Base-by-base conservation (phyloP, 768 basidiomycete species). In the Omphalotus guepiniiformis region DNA sequence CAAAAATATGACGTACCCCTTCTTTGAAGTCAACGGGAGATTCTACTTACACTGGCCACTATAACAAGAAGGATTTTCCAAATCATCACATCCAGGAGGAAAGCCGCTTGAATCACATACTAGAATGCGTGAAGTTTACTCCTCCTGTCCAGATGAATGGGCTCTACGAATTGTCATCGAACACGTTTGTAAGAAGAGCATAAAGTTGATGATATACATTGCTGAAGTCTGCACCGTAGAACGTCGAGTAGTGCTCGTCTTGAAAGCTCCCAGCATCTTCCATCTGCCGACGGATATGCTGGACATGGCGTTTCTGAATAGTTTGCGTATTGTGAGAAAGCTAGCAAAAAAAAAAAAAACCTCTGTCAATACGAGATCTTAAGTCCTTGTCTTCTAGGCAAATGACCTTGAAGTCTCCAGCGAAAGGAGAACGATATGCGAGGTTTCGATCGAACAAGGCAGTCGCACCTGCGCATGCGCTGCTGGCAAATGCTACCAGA, bases 201-300 rank as follows among this genome's bases (percentile, higher is more conserved):
- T 16, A 36, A 29, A 19, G 22, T 9, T 18, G 34, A 19, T 11
- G 22, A 26, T 62, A 55, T 45, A 76, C 77, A 55, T 74, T 76
- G 49, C 69, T 69, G 55, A 77, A 74, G 44, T 78, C 72, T 12
- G 62, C 63, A 3, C 74, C 73, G 41, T 73, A 75, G 54, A 75
- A 79, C 7, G 72, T 71, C 1, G 72, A 70, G 55, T 78, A 78
- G 47, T 71, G 70, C n/a, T 69, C 63, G 55, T 78, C 75, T n/a
- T 56, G 59, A 54, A 76, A 77, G n/a, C 55, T 52, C 22, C 55
- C 52, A 1, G 70, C 65, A 41, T 66, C 64, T 4, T 57, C 62
- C 3, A 57, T 58, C 49, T 74, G 72, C 27, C 74, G 59, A 30
- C 67, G 64, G 23, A 54, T 52, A 51, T 60, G 60, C 19, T 61